Conservation (phyloP, 768 basidiomycete genomes). For the Amanita muscaria region DNA sequence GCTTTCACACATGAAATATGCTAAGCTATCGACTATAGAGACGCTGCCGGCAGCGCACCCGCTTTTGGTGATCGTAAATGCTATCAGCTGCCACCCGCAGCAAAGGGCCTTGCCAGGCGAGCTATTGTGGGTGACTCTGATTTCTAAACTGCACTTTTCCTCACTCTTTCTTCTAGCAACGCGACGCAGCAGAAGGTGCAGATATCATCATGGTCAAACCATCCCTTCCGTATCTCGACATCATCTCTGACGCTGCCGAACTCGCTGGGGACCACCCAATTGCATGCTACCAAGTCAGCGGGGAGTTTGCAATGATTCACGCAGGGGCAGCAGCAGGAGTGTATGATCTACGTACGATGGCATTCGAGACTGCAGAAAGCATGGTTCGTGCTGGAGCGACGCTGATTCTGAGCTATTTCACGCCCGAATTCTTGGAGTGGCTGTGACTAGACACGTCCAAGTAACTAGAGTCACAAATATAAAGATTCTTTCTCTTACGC, state of each 20-base stretch:
- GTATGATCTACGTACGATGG: slow-evolving; percentile 89
- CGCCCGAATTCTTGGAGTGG: slow-evolving; percentile 93
- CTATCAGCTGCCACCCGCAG: slow-evolving; percentile 90
- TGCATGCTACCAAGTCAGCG: slow-evolving; percentile 97
- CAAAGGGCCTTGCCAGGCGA: slow-evolving; percentile 82
- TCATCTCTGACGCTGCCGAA: slow-evolving; percentile 80
- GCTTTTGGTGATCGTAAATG: slow-evolving; percentile 95
- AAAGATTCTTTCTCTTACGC: no score
- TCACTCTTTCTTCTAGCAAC: slow-evolving; percentile 43
- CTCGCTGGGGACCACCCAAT: slow-evolving; percentile 82
- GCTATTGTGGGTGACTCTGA: slow-evolving; percentile 82
- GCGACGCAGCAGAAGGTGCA: slow-evolving; percentile 86
- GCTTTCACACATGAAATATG: not conserved
- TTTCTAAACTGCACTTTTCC: not conserved
- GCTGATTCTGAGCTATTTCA: slow-evolving; percentile 90
- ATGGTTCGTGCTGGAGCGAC: slow-evolving; percentile 92
- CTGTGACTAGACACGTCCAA: no score
- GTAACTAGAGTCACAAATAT: no score
- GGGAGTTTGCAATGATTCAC: slow-evolving; percentile 95
- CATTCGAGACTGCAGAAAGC: slow-evolving; percentile 85
- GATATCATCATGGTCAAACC: slow-evolving; percentile 99
- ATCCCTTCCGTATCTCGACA: slow-evolving; percentile 90
- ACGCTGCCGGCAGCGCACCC: slow-evolving; percentile 95
- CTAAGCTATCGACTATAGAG: slow-evolving; percentile 37
- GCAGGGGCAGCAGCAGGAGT: slow-evolving; percentile 91